These are phyloP conservation scores for Stachybotrys echinatus DNA, from an alignment of 2,329 filamentous ascomycete species.

Conservation along the genomic window DNA sequence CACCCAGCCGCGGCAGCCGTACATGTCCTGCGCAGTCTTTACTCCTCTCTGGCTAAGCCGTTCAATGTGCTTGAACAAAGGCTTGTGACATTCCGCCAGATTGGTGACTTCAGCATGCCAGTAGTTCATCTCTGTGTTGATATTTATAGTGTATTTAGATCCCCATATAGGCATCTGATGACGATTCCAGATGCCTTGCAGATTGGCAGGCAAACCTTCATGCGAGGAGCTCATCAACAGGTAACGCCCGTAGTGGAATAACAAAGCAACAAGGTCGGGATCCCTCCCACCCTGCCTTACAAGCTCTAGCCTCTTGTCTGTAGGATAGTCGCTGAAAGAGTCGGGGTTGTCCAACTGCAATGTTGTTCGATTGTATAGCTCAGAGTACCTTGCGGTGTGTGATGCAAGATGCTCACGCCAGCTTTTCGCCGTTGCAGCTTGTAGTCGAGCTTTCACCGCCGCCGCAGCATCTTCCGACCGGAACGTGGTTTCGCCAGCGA, in stretches of 20 bases:
- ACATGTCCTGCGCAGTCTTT: conserved; percentile 27
- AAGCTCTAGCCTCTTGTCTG: conserved; percentile 24
- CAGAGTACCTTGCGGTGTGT: conserved; percentile 2
- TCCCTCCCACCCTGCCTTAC: conserved; percentile 11
- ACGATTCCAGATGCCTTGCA: conserved; percentile 31
- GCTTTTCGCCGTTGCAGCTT: conserved; percentile 12
- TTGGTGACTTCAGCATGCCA: conserved; percentile 31
- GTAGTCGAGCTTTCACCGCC: conserved; percentile 9
- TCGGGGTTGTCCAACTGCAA: conserved; percentile 10
- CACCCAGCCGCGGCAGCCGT: conserved; percentile 28
- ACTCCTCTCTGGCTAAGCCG: conserved; percentile 18
- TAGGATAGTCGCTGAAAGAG: conserved; percentile 15
- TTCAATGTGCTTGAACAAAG: conserved; percentile 28
- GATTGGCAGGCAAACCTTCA: conserved; percentile 22
- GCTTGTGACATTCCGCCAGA: conserved; percentile 29
- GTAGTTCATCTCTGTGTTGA: conserved; percentile 46
- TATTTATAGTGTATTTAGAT: conserved; percentile 44
- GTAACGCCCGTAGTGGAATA: conserved; percentile 2
- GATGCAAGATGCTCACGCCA: conserved; percentile 11
- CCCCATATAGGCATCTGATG: conserved; percentile 33
- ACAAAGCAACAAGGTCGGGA: conserved; percentile 1
- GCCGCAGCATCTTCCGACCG: neutral
- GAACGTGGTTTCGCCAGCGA: conserved; percentile 5
- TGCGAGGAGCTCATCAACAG: neutral
- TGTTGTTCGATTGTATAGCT: conserved; percentile 2